Conservation (phyloP, 2,329 filamentous ascomycete species). For the Neonectria coccinea region DNA sequence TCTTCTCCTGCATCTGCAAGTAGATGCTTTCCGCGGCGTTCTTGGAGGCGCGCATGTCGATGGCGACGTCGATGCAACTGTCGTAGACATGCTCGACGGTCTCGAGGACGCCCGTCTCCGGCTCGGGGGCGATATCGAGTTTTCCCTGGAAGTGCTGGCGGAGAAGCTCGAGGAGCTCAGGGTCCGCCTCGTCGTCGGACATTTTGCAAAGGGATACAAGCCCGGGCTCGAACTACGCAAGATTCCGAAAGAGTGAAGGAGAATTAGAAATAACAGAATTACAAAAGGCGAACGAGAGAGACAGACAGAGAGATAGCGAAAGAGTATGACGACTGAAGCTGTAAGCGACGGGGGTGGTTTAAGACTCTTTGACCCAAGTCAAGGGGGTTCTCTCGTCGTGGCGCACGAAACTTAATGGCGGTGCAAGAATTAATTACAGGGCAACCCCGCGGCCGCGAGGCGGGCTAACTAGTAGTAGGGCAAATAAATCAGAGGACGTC, state of each 20-base stretch:
- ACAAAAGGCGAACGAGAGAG: constrained; percentile 1
- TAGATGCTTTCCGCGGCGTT: constrained; percentile 84
- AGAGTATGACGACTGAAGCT: constrained; percentile 11
- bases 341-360: neutral
- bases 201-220: constrained; percentile 49
- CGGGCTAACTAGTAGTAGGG: constrained; percentile 1
- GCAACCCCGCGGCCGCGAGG: constrained; percentile 16
- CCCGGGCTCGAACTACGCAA: constrained; percentile 6
- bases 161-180: constrained; percentile 86
- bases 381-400: constrained; percentile 16
- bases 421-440: constrained; percentile 1
- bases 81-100: constrained; percentile 89
- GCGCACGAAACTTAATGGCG: constrained; percentile 14
- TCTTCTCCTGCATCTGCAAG: constrained; percentile 82
- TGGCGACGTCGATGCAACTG: constrained; percentile 91
- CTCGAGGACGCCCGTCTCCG: constrained; percentile 85
- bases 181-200: constrained; percentile 93
- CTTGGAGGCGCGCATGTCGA: constrained; percentile 86
- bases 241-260: constrained; percentile 1
- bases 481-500: constrained; percentile 14
- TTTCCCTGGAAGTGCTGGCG: constrained; percentile 80
- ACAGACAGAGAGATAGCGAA: neutral
- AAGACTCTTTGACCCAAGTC: constrained; percentile 15
- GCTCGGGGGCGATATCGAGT: constrained; percentile 64
- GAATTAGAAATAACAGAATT: constrained; percentile 1